phyloP scores from a whole-genome alignment of 2,329 filamentous ascomycete species.

The Fusarium graminum region DNA sequence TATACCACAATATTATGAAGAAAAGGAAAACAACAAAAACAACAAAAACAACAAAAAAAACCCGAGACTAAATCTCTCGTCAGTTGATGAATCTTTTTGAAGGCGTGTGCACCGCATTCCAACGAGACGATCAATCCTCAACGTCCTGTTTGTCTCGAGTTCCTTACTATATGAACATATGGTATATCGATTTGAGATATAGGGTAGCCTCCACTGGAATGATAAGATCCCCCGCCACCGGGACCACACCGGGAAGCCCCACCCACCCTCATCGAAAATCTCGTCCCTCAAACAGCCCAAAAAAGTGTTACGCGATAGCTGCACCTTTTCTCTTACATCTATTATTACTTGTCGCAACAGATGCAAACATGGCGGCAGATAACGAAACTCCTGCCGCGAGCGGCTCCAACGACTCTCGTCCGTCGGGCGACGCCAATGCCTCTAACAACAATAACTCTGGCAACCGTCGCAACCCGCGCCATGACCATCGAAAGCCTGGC shows the following conservation, averaged over 20 bases:
- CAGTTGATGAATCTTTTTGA: too few relatives aligned
- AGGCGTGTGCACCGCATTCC: too few relatives aligned
- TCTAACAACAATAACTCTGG: constrained; percentile 39
- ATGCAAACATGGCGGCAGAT: constrained; percentile 54
- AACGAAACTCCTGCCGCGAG: constrained; percentile 50
- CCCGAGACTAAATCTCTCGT: too few relatives aligned
- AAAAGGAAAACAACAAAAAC: too few relatives aligned
- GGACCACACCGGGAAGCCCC: constrained; percentile 43
- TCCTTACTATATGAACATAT: not conserved
- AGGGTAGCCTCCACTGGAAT: constrained; percentile 31
- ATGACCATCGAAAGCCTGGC: constrained; percentile 49
- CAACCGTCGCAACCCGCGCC: constrained; percentile 49
- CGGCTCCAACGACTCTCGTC: constrained; percentile 37
- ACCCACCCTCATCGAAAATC: constrained; percentile 42
- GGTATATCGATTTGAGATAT: not conserved
- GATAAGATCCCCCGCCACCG: constrained; percentile 33
- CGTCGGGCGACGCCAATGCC: constrained; percentile 41
- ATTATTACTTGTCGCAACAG: constrained; percentile 38
- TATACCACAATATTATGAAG: too few relatives aligned
- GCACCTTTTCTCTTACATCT: constrained; percentile 5
- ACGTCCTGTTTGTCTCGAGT: too few relatives aligned
- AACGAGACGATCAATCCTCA: too few relatives aligned
- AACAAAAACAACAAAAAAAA: too few relatives aligned
- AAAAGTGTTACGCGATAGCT: constrained; percentile 31
- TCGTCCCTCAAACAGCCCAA: constrained; percentile 35